Conservation (phyloP, 148 eudicot species). For the Rhododendron kiyosumense region DNA sequence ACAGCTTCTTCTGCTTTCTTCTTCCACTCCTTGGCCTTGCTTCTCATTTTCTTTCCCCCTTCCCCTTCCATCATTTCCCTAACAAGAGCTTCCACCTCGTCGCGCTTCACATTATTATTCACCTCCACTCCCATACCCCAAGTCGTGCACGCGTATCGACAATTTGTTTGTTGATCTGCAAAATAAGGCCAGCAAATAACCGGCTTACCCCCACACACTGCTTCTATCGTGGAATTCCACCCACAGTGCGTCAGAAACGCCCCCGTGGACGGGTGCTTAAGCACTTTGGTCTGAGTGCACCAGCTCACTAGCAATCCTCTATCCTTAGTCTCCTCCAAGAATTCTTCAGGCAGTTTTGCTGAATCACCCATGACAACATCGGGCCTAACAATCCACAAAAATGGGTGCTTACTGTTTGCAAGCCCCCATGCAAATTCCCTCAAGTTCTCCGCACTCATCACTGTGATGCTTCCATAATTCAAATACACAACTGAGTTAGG, state of each 20-base stretch:
- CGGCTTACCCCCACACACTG: background rate
- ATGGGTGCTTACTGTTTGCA: background rate
- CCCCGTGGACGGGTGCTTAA: background rate
- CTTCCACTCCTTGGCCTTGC: background rate
- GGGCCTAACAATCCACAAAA: background rate
- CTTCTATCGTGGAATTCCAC: background rate
- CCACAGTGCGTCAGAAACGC: background rate
- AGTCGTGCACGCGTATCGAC: background rate
- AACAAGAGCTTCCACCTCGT: background rate
- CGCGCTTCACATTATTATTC: background rate
- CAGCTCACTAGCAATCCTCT: background rate
- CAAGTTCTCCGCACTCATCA: background rate
- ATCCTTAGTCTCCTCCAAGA: background rate
- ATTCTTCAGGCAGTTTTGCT: background rate
- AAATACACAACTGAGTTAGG: background rate
- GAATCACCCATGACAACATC: constrained; percentile 1
- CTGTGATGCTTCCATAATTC: background rate
- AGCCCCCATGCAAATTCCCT: background rate
- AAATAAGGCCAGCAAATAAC: background rate
- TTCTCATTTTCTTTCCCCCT: background rate
- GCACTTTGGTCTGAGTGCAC: background rate
- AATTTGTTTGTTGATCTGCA: background rate
- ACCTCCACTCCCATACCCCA: background rate
- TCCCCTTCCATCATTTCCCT: background rate
- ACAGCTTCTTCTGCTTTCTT: background rate